These are phyloP conservation scores for Calonectria pseudoreteaudii DNA, from an alignment of 2,329 filamentous ascomycete species.

Conservation along the genomic window DNA sequence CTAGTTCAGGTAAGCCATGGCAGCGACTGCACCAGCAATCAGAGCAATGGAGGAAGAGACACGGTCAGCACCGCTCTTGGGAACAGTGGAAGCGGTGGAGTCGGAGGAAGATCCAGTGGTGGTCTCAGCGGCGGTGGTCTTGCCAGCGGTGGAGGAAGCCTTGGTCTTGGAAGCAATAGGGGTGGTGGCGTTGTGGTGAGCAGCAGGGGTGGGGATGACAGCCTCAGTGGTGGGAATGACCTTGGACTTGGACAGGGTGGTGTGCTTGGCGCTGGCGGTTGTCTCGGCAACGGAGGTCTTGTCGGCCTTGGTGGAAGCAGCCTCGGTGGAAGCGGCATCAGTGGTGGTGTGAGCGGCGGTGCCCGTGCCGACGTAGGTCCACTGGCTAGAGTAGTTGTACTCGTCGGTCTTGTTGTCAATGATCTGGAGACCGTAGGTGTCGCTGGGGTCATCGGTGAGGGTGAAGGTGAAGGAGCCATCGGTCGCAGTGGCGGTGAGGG, in stretches of 20 bases:
- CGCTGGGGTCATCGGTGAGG: slow-evolving; percentile 42
- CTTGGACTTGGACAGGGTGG: slow-evolving; percentile 34
- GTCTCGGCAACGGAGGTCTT: slow-evolving; percentile 8
- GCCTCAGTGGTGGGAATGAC: slow-evolving; percentile 25
- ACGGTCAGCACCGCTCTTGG: slow-evolving; percentile 45
- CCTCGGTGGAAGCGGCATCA: slow-evolving; percentile 9
- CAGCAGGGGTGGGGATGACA: slow-evolving; percentile 31
- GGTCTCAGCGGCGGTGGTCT: slow-evolving; percentile 15
- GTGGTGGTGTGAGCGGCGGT: slow-evolving; percentile 16
- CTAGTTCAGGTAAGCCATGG: slow-evolving; percentile 50
- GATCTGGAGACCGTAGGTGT: slow-evolving; percentile 51
- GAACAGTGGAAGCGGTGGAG: slow-evolving; percentile 38
- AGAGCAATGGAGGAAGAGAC: slow-evolving; percentile 48
- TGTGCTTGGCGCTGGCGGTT: slow-evolving; percentile 30
- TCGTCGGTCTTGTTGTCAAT: slow-evolving; percentile 40
- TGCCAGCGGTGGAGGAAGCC: slow-evolving; percentile 18
- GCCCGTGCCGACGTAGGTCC: slow-evolving; percentile 43
- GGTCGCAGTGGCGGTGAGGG: slow-evolving; percentile 45
- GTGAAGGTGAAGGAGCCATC: slow-evolving; percentile 45
- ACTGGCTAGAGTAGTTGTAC: slow-evolving; percentile 50
- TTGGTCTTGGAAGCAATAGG: slow-evolving; percentile 23
- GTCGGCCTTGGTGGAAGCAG: neutral
- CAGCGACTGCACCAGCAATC: slow-evolving; percentile 48
- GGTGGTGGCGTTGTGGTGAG: slow-evolving; percentile 31
- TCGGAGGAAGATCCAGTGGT: slow-evolving; percentile 15